Percentiles rank a stretch among this genome's conserved stretches.
Evolutionary conservation across 306 rosid genomes (phyloP).

Genomic region (Glycyrrhiza uralensis): DNA sequence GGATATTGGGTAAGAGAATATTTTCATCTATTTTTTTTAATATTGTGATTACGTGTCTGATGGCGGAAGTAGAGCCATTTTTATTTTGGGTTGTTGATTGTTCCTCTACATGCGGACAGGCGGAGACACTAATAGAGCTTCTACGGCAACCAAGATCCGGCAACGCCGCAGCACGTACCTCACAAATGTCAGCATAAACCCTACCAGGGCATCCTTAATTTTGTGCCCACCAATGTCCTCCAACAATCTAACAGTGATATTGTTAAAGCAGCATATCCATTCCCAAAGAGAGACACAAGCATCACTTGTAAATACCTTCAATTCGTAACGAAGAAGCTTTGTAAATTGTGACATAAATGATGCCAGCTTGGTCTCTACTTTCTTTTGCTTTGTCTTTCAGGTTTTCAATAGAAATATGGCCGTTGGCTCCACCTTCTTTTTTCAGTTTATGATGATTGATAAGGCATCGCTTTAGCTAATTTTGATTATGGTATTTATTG

Average conservation of each 20-base stretch:
- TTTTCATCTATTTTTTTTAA: background rate
- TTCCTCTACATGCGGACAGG: constrained; percentile 56
- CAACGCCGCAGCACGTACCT: constrained; percentile 48
- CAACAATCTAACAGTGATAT: background rate
- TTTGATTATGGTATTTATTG: too few species aligned
- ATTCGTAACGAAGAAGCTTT: constrained; percentile 30
- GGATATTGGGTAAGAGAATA: background rate
- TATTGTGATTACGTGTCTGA: background rate
- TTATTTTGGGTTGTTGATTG: constrained; percentile 29
- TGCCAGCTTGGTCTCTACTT: constrained; percentile 17
- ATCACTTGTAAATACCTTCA: constrained; percentile 31
- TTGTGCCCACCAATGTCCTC: constrained; percentile 11
- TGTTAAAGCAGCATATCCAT: background rate
- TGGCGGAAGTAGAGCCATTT: background rate
- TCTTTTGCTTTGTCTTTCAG: constrained; percentile 13
- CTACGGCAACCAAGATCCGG: constrained; percentile 94
- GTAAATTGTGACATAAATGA: constrained; percentile 35
- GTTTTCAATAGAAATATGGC: background rate
- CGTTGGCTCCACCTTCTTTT: background rate
- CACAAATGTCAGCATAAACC: constrained; percentile 40
- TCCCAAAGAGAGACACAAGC: background rate
- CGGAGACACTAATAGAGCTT: constrained; percentile 79
- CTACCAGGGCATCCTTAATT: constrained; percentile 13
- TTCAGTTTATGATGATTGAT: background rate
- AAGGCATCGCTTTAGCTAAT: background rate